Base-by-base conservation (phyloP, 371 early-diverging fungal genomes). In the Lichtheimia hyalospora region DNA sequence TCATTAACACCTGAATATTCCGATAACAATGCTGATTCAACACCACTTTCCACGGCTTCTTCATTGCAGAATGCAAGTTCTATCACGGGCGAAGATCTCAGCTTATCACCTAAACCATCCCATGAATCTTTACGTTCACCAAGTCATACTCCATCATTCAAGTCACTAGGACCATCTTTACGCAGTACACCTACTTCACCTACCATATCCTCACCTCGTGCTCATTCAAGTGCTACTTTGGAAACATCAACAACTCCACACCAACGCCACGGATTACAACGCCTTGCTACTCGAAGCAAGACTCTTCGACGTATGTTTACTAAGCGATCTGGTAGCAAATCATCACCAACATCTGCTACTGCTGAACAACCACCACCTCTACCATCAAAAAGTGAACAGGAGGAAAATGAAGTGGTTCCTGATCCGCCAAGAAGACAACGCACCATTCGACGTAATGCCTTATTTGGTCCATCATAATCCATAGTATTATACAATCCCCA, bases 371-470 rank as follows among this genome's bases (percentile, higher is more conserved):
- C 52, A 27, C 40, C 50, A 51, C 24, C 51, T 10, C 14, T 18
- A 23, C 48, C 44, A 52, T 13, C 7, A 20, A 10, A 43, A 39
- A 34, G 54, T 49, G 55, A 49, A 49, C 53, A 15, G 40, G 49
- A 42, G 57, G 52, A 46, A 56, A 43, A n/a, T 41, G 51, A 25
- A 39, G 12, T 16, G 3, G 16, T 21, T 15, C 54, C 56, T 15
- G 44, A 54, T 24, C 52, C 21, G 12, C 12, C 49, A 0, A 44
- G 40, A 8, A 54, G 55, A 16, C 54, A 52, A 44, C 44, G 51
- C 12, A 51, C 64, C 2, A 40, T 28, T 10, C 60, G 64, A 23
- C 55, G 64, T 12, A 64, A 64, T 52, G 64, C 60, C 3, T n/a
- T 60, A 1, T 58, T 56, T 56, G 60, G 50, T 5, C 40, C 60